phyloP scores from a whole-genome alignment of 2,329 filamentous ascomycete species.

The Aspergillus udagawae region DNA sequence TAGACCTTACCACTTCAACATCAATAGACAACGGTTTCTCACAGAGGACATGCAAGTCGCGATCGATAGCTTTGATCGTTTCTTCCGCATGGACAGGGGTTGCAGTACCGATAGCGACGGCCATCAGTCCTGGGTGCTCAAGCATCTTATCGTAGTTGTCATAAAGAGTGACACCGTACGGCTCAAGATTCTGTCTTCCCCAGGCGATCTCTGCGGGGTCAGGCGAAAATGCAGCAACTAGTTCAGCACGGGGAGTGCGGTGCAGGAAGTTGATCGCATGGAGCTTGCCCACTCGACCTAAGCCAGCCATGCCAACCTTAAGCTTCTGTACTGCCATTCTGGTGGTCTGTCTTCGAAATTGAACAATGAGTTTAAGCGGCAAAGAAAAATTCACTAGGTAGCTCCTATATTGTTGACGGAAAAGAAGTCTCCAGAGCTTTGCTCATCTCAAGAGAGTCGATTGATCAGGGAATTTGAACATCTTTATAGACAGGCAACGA shows the following conservation, averaged over 20 bases:
- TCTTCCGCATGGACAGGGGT: conserved; percentile 56
- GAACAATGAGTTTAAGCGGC: neutral
- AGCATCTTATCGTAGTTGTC: conserved; percentile 56
- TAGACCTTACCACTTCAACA: conserved; percentile 52
- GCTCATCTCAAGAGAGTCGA: no score
- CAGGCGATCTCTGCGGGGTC: conserved; percentile 46
- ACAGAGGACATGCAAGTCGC: conserved; percentile 54
- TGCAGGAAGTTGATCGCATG: conserved; percentile 50
- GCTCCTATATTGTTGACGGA: neutral
- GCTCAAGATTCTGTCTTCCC: conserved; percentile 49
- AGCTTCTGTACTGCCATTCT: conserved; percentile 31
- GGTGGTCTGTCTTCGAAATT: neutral
- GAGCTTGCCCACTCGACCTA: conserved; percentile 50
- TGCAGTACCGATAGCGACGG: conserved; percentile 53
- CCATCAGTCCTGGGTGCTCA: conserved; percentile 51
- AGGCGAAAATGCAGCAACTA: conserved; percentile 48
- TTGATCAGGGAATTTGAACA: neutral
- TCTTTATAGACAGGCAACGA: neutral
- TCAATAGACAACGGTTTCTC: conserved; percentile 54
- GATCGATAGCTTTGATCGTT: conserved; percentile 54
- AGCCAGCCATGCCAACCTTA: conserved; percentile 46
- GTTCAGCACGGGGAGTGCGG: conserved; percentile 45
- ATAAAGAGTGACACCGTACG: conserved; percentile 52
- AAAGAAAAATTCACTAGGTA: neutral
- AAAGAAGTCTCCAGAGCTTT: neutral